A percentile compares a stretch with the other conserved stretches of the same genome.
phyloP scores from a whole-genome alignment of 2,329 filamentous ascomycete genomes.

The Pseudogymnoascus sp. region DNA sequence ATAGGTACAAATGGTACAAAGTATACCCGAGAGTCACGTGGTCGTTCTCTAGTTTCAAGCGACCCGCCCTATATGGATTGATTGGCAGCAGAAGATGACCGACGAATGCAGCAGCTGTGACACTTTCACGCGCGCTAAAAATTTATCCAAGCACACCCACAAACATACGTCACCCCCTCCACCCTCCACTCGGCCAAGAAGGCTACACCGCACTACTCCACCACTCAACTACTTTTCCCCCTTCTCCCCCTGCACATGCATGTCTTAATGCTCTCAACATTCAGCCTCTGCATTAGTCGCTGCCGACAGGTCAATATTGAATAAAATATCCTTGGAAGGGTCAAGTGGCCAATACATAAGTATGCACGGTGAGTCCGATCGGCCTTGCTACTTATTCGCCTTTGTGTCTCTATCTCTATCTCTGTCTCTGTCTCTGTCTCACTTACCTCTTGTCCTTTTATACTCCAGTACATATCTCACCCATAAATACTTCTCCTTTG shows the following conservation, averaged over 20 bases:
- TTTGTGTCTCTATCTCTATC: neutral
- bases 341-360: constrained; percentile 5
- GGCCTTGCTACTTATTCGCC: neutral
- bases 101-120: neutral
- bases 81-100: neutral
- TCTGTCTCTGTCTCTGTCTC: neutral
- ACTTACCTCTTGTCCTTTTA: neutral
- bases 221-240: neutral
- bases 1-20: neutral
- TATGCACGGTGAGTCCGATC: neutral
- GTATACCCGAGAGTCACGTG: neutral
- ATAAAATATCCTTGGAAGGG: neutral
- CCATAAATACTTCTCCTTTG: neutral
- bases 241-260: neutral
- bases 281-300: neutral
- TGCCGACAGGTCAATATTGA: neutral
- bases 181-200: neutral
- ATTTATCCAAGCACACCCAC: neutral
- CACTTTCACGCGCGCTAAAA: constrained; percentile 1
- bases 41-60: neutral
- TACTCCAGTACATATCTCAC: neutral
- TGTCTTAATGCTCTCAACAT: neutral
- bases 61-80: neutral
- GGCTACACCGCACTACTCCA: neutral
- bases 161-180: neutral